Conservation (phyloP, 176 grass and related monocot genomes). For the Triticum dicoccoides region DNA sequence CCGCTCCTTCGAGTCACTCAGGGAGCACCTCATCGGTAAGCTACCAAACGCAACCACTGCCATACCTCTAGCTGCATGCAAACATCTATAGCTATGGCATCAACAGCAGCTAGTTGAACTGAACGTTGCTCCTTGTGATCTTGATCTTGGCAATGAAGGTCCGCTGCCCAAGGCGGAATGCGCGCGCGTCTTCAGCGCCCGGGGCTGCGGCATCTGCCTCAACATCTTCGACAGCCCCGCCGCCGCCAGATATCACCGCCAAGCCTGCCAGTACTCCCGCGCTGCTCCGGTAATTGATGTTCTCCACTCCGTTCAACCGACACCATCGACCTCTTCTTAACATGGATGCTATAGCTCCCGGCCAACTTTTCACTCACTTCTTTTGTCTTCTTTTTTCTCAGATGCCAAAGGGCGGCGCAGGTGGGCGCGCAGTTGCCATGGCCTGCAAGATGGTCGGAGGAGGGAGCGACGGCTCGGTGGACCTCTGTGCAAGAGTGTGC, state of each 20-base stretch:
- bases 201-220: slow-evolving; percentile 78
- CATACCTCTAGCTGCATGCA: no score
- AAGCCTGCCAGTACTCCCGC: slow-evolving; percentile 67
- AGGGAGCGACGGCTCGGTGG: slow-evolving; percentile 65
- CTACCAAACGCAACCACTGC: no score
- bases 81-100: not conserved
- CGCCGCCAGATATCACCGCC: slow-evolving; percentile 63
- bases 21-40: slow-evolving; percentile 90
- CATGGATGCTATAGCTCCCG: not conserved
- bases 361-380: not conserved
- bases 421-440: slow-evolving; percentile 56
- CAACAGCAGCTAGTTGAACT: not conserved
- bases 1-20: slow-evolving; percentile 83
- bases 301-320: not conserved
- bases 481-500: slow-evolving; percentile 73
- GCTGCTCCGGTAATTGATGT: slow-evolving; percentile 44
- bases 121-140: not conserved
- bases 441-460: slow-evolving; percentile 79
- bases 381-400: slow-evolving; percentile 14
- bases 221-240: slow-evolving; percentile 60
- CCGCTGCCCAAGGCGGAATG: slow-evolving; percentile 88
- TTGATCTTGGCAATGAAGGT: slow-evolving; percentile 29
- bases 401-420: slow-evolving; percentile 53
- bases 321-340: not conserved
- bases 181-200: slow-evolving; percentile 53